Evolutionary conservation across 345 rosid species (phyloP), one percentile per base, ranked within the genome.

Genomic region (Lenwebbia sp.): DNA sequence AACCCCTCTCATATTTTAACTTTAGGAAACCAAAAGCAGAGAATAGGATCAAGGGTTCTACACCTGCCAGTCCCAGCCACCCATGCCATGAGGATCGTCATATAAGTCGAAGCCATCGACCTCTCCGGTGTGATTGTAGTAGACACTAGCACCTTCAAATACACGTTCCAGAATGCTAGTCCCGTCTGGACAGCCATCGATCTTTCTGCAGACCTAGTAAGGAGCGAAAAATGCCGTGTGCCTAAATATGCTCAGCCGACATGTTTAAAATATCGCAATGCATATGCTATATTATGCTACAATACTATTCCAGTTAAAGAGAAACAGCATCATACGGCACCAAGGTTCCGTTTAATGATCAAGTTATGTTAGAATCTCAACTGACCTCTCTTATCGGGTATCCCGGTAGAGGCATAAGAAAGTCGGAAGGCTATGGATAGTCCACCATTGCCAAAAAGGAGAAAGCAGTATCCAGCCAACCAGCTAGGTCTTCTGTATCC

Each of bases 21-120:
- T 37, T 55, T 40, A 82, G 83, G 26, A 26, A 33, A 5, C 13
- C 13, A 26, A 74, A 19, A 17, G 19, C 37, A 55, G 78, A 52
- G 78, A 41, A 40, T 47, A 13, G 44, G 40, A 75, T 44, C 54
- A 19, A 58, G 55, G 60, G n/a, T 49, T 86, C 85, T 52, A 50
- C 25, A 95, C 98, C 99, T 97, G 98, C 98, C 97, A 97, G 88
- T 95, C 89, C 99, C 99, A 95, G 62, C 98, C 97, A 90, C 83
- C 91, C 91, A 95, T 87, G 88, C 98, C 98, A 85, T 97, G 99
- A 83, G 98, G 98, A 90, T 97, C 98, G 89, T 97, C 98, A 84
- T 93, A 98, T 86, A 96, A 91, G 89, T 97, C 62, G 86, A 96
- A 96, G 93, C 99, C 94, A 82, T 89, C 88, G 70, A 90, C 92